Conservation (phyloP, 345 rosid species). For the Hibiscus tridactylites region DNA sequence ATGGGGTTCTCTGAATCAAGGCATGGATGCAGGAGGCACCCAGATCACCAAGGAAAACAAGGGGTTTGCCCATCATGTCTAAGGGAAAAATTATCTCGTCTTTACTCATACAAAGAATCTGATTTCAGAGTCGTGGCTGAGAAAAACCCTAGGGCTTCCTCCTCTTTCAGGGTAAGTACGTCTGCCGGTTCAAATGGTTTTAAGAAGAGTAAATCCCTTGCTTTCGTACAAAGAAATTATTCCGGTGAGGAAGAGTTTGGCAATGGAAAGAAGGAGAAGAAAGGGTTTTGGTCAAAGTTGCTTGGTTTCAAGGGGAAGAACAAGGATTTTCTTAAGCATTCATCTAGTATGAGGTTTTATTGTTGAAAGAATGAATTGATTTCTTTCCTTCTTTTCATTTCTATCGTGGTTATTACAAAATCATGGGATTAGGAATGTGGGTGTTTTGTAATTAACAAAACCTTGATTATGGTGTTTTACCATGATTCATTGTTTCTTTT, state of each 20-base stretch:
- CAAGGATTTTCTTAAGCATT: constrained; percentile 20
- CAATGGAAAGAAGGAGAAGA: constrained; percentile 33
- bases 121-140: neutral
- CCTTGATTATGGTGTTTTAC: neutral
- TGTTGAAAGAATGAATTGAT: neutral
- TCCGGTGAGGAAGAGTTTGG: constrained; percentile 12
- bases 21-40: constrained; percentile 28
- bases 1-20: constrained; percentile 23
- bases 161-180: constrained; percentile 25
- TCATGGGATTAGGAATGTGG: neutral
- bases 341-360: constrained; percentile 6
- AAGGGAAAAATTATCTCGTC: constrained; percentile 25
- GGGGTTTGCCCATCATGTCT: constrained; percentile 44
- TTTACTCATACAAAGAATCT: neutral
- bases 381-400: neutral
- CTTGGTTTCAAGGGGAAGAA: constrained; percentile 40
- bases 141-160: constrained; percentile 2
- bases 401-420: neutral
- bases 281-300: constrained; percentile 69
- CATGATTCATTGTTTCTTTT: neutral
- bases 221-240: constrained; percentile 27
- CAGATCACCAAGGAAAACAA: constrained; percentile 13
- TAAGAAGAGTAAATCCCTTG: constrained; percentile 76
- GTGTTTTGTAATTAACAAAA: neutral
- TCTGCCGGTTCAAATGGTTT: constrained; percentile 23